A percentile compares a stretch with the other conserved stretches of the same genome.
phyloP scores from a whole-genome alignment of 495 filamentous ascomycete genomes.

The Annulohypoxylon maeteangense region DNA sequence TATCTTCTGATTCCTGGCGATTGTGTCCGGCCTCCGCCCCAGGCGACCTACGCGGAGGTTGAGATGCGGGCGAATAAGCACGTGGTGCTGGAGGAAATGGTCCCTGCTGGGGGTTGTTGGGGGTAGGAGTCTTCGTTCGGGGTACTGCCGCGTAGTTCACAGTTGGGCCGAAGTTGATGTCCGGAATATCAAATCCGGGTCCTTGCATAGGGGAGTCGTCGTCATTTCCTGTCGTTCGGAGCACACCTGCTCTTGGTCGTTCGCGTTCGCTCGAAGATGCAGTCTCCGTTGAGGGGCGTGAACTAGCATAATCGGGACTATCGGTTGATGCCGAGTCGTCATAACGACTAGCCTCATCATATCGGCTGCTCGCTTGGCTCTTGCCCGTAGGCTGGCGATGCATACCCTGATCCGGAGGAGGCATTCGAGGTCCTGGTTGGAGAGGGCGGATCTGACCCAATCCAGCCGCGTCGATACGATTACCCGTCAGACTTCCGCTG shows the following conservation, averaged over 20 bases:
- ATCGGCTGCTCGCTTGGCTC: slow-evolving; percentile 54
- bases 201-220: slow-evolving; percentile 43
- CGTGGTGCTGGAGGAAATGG: slow-evolving; percentile 54
- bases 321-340: slow-evolving; percentile 61
- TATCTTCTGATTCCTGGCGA: slow-evolving; percentile 60
- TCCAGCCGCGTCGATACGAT: slow-evolving; percentile 72
- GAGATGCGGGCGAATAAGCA: slow-evolving; percentile 54
- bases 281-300: slow-evolving; percentile 71
- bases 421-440: slow-evolving; percentile 25
- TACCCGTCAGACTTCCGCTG: slow-evolving; percentile 70
- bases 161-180: slow-evolving; percentile 89
- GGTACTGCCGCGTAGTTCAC: slow-evolving; percentile 66
- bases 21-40: slow-evolving; percentile 51
- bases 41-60: slow-evolving; percentile 53
- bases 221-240: slow-evolving; percentile 80
- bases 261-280: slow-evolving; percentile 64
- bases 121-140: slow-evolving; percentile 36
- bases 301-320: slow-evolving; percentile 75
- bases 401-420: slow-evolving; percentile 28
- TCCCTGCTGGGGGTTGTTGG: slow-evolving; percentile 39
- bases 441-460: slow-evolving; percentile 61
- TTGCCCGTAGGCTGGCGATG: slow-evolving; percentile 50
- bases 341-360: slow-evolving; percentile 57
- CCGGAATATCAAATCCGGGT: slow-evolving; percentile 67
- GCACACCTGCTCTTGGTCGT: slow-evolving; percentile 80